A percentile compares a stretch with the other conserved stretches of the same genome.
These are phyloP conservation scores for Boechera divaricarpa DNA, from an alignment of 345 rosid genomes.

Conservation along the genomic window DNA sequence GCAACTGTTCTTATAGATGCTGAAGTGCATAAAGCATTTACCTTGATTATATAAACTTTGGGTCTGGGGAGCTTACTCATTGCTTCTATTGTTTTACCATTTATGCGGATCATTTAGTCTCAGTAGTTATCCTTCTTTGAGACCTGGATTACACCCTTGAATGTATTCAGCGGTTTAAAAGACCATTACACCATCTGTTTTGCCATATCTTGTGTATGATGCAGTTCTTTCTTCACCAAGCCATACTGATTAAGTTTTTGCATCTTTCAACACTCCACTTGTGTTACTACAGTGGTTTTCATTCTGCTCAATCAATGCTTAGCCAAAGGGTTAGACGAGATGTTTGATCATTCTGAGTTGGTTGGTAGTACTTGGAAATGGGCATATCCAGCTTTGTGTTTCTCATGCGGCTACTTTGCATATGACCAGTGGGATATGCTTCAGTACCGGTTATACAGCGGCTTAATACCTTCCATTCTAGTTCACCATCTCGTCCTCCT, in stretches of 20 bases:
- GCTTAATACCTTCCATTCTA: slow-evolving; percentile 76
- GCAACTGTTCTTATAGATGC: not conserved
- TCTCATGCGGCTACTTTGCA: slow-evolving; percentile 93
- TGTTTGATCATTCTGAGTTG: slow-evolving; percentile 77
- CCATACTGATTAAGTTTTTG: slow-evolving; percentile 33
- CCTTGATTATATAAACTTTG: not conserved
- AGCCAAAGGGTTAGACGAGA: slow-evolving; percentile 51
- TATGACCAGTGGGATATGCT: slow-evolving; percentile 98
- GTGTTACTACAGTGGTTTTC: slow-evolving; percentile 64
- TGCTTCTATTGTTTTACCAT: not conserved
- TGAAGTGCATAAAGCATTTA: not conserved
- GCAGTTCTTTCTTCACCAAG: slow-evolving; percentile 13
- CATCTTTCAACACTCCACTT: not conserved
- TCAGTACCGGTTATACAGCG: slow-evolving; percentile 70
- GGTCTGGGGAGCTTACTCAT: not conserved
- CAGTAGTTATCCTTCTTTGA: not conserved
- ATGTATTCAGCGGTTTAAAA: not conserved
- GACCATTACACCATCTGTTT: not conserved
- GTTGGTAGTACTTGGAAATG: slow-evolving; percentile 73
- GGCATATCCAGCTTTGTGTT: slow-evolving; percentile 83
- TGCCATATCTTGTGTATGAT: not conserved
- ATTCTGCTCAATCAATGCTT: slow-evolving; percentile 62
- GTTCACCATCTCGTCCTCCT: slow-evolving; percentile 87
- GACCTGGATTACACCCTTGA: not conserved
- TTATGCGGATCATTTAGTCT: not conserved